A percentile compares a stretch with the other conserved stretches of the same genome.
phyloP scores from a whole-genome alignment of 108 stramenopile species.

The Nitzschia putrida region DNA sequence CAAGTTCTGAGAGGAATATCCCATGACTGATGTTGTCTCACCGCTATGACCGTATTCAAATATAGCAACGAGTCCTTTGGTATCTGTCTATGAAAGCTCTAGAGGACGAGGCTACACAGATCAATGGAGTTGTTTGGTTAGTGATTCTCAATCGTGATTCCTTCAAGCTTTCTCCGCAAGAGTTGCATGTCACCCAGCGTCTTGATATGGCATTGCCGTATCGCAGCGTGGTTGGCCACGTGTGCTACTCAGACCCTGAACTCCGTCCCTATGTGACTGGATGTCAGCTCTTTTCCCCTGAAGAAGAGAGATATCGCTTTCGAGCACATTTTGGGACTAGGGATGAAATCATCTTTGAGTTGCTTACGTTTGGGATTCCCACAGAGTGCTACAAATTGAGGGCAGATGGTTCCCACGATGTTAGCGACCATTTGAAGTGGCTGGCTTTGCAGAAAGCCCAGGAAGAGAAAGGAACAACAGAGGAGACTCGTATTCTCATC shows the following conservation, averaged over 20 bases:
- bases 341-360: conserved; percentile 10
- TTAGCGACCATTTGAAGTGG: conserved; percentile 19
- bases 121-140: conserved; percentile 23
- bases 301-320: conserved; percentile 7
- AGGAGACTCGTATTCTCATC: background rate
- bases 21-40: background rate
- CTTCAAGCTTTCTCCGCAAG: background rate
- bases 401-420: conserved; percentile 7
- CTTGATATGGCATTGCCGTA: background rate
- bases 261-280: conserved; percentile 6
- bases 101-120: conserved; percentile 23
- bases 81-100: conserved; percentile 3
- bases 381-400: background rate
- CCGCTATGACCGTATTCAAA: background rate
- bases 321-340: conserved; percentile 12
- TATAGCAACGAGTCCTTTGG: background rate
- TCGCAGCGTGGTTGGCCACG: conserved; percentile 14
- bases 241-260: conserved; percentile 14
- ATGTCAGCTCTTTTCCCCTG: conserved; percentile 10
- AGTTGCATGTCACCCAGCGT: background rate
- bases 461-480: background rate
- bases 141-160: background rate
- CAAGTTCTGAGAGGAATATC: background rate
- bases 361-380: conserved; percentile 37
- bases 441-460: background rate